Evolutionary conservation across 2,329 filamentous ascomycete genomes (phyloP).

Genomic region (Xylariaceae sp.): DNA sequence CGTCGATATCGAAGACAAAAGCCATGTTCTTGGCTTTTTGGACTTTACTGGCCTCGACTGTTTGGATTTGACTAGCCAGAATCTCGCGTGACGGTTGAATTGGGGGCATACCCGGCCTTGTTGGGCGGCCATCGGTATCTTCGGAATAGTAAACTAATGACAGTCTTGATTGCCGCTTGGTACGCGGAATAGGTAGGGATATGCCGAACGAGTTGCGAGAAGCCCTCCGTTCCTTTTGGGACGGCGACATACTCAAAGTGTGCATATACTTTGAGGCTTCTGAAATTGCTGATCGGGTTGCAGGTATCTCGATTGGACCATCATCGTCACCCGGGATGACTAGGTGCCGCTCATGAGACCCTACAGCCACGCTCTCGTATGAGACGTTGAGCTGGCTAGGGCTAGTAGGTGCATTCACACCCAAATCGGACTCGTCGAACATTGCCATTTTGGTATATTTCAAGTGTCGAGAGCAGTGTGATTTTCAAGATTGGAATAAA

Average conservation of each 20-base stretch:
- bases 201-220: slow-evolving; percentile 80
- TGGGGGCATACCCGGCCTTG: slow-evolving; percentile 63
- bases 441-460: slow-evolving; percentile 59
- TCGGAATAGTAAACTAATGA: slow-evolving; percentile 60
- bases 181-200: slow-evolving; percentile 74
- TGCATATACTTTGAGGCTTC: slow-evolving; percentile 76
- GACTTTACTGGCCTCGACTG: slow-evolving; percentile 70
- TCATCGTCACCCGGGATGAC: slow-evolving; percentile 53
- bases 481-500: slow-evolving; percentile 5
- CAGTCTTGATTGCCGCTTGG: slow-evolving; percentile 72
- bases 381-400: slow-evolving; percentile 26
- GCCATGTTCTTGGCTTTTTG: slow-evolving; percentile 78
- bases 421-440: slow-evolving; percentile 64
- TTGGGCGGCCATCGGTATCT: slow-evolving; percentile 52
- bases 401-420: slow-evolving; percentile 44
- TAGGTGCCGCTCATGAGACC: slow-evolving; percentile 36
- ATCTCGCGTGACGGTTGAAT: slow-evolving; percentile 70
- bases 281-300: slow-evolving; percentile 70
- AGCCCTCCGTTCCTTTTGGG: slow-evolving; percentile 69
- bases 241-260: slow-evolving; percentile 71
- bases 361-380: slow-evolving; percentile 15
- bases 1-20: slow-evolving; percentile 82
- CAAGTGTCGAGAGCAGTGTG: not conserved
- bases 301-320: slow-evolving; percentile 72
- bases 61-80: slow-evolving; percentile 73